These are phyloP conservation scores for Glycine tomentella DNA, from an alignment of 306 rosid genomes.

Conservation along the genomic window DNA sequence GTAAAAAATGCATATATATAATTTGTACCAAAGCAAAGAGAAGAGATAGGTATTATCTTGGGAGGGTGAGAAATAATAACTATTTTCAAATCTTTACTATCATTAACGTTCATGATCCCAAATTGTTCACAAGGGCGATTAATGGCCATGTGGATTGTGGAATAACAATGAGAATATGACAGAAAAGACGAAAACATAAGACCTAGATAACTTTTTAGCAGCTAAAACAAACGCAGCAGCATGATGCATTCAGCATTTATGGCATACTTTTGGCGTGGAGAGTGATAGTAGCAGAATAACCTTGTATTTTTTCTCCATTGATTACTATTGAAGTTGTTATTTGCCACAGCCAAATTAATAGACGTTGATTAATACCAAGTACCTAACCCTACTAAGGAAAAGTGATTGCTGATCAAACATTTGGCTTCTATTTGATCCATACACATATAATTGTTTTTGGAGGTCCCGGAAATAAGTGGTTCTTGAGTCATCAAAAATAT, in stretches of 20 bases:
- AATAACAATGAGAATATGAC: constrained; percentile 46
- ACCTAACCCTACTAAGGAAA: constrained; percentile 49
- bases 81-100: constrained; percentile 2
- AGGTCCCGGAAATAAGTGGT: constrained; percentile 57
- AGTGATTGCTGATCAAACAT: constrained; percentile 48
- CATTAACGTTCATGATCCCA: no score
- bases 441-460: constrained; percentile 33
- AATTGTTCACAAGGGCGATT: constrained; percentile 8
- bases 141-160: constrained; percentile 6
- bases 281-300: constrained; percentile 19
- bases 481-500: constrained; percentile 64
- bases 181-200: constrained; percentile 26
- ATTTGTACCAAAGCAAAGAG: no score
- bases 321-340: constrained; percentile 41
- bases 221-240: constrained; percentile 17
- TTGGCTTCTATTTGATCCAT: constrained; percentile 49
- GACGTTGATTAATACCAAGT: constrained; percentile 49
- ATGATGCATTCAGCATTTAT: constrained; percentile 35
- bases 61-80: background rate
- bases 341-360: constrained; percentile 5
- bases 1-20: no score
- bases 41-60: background rate
- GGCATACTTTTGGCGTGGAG: constrained; percentile 3
- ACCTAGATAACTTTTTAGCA: constrained; percentile 31
- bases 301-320: background rate